phyloP scores from a whole-genome alignment of 208 protist species.

The Trypanosoma brucei region DNA sequence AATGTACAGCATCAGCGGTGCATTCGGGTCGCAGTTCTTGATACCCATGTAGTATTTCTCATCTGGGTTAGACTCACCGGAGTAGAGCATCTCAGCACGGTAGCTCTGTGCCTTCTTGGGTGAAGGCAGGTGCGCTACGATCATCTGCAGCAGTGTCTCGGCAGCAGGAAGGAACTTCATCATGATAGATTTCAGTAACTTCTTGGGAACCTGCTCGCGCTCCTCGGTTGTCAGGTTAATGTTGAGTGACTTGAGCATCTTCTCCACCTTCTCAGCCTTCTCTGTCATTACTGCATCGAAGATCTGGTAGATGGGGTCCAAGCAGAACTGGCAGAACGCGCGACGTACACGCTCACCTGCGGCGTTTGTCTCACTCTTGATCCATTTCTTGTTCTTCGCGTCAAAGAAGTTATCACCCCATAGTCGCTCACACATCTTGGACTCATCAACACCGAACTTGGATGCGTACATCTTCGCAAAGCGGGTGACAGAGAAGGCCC shows the following conservation, averaged over 20 bases:
- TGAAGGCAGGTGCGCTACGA: constrained; percentile 97
- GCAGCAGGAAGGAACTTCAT: constrained; percentile 96
- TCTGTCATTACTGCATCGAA: constrained; percentile 95
- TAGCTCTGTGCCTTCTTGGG: constrained; percentile 96
- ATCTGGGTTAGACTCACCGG: constrained; percentile 93
- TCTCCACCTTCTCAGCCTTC: constrained; percentile 90
- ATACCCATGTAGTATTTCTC: constrained; percentile 88
- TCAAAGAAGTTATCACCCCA: constrained; percentile 99
- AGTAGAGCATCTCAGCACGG: constrained; percentile 95
- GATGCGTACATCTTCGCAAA: constrained; percentile 73
- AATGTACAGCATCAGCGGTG: constrained; percentile 98
- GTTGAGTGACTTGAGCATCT: constrained; percentile 92
- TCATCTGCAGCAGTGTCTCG: constrained; percentile 98
- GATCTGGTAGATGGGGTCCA: constrained; percentile 97
- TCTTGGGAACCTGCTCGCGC: constrained; percentile 89
- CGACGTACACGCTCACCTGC: constrained; percentile 63
- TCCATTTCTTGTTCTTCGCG: constrained; percentile 80
- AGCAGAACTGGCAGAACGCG: constrained; percentile 95
- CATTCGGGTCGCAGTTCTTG: constrained; percentile 90
- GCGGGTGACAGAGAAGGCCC: constrained; percentile 97
- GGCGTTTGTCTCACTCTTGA: constrained; percentile 60
- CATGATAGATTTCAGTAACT: constrained; percentile 97
- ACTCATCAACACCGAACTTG: constrained; percentile 93
- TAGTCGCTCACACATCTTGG: constrained; percentile 89
- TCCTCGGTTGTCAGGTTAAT: constrained; percentile 92